A percentile compares a stretch with the other conserved stretches of the same genome.
Conservation (phyloP, 192 early-diverging fungal genomes). For the Podila clonocystis region DNA sequence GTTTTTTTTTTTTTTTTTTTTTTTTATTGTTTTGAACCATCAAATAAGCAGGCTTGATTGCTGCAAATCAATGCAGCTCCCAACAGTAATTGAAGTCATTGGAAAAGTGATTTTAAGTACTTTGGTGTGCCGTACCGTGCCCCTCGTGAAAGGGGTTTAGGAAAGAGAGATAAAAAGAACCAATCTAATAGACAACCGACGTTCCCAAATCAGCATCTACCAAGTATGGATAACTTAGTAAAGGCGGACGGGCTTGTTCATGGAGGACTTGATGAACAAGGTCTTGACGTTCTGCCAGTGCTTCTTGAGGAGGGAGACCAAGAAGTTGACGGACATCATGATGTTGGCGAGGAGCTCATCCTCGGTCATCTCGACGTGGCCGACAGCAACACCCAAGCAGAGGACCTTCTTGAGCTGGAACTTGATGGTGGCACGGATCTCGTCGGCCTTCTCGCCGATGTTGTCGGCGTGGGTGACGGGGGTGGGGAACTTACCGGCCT, state of each 20-base stretch:
- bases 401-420: conserved; percentile 99
- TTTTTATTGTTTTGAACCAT: conserved; percentile 53
- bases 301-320: conserved; percentile 98
- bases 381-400: conserved; percentile 96
- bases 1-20: conserved; percentile 36
- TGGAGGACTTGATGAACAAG: conserved; percentile 96
- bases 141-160: neutral
- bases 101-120: conserved; percentile 45
- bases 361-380: conserved; percentile 94
- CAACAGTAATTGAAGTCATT: conserved; percentile 52
- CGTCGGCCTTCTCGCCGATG: conserved; percentile 87
- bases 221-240: conserved; percentile 65
- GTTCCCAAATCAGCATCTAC: conserved; percentile 2
- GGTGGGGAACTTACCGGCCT: conserved; percentile 99
- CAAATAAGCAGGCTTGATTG: conserved; percentile 56
- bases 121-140: conserved; percentile 52
- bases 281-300: conserved; percentile 99
- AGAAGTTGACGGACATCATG: conserved; percentile 98
- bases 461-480: conserved; percentile 91
- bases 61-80: conserved; percentile 53
- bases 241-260: conserved; percentile 93
- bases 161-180: conserved; percentile 9
- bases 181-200: conserved; percentile 14
- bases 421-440: conserved; percentile 98
- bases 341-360: conserved; percentile 96